Conservation (phyloP, 2,329 filamentous ascomycete genomes). For the Curvularia verruculosa region DNA sequence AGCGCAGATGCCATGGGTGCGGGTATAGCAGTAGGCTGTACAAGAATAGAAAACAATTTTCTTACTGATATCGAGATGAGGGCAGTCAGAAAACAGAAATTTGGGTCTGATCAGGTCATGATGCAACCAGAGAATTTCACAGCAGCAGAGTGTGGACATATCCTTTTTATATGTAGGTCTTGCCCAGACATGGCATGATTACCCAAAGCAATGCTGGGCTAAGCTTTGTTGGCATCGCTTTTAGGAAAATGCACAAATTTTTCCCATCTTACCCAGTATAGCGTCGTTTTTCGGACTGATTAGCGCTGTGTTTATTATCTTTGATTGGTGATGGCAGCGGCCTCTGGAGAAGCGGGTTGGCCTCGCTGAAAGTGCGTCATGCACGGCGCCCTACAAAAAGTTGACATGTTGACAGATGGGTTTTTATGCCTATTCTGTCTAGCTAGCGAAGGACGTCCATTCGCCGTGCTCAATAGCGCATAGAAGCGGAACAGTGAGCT, state of each 20-base stretch:
- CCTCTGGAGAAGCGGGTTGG: too few relatives aligned
- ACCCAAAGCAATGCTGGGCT: too few relatives aligned
- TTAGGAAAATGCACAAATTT: too few relatives aligned
- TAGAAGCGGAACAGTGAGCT: not conserved
- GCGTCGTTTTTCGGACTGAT: too few relatives aligned
- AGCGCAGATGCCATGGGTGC: conserved; percentile 7
- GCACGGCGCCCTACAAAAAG: not conserved
- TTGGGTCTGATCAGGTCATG: not conserved
- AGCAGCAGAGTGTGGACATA: too few relatives aligned
- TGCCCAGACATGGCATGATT: too few relatives aligned
- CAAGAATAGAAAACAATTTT: not conserved
- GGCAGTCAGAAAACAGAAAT: too few relatives aligned
- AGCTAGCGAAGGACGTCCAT: not conserved
- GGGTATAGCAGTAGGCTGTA: not conserved
- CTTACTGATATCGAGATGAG: not conserved
- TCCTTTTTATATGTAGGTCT: too few relatives aligned
- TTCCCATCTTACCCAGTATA: too few relatives aligned
- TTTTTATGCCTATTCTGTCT: not conserved
- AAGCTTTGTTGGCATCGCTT: too few relatives aligned
- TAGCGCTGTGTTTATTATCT: too few relatives aligned
- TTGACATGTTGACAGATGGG: not conserved
- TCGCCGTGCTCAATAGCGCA: not conserved
- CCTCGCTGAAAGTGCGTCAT: not conserved
- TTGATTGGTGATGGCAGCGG: too few relatives aligned
- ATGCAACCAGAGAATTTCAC: not conserved